phyloP scores from a whole-genome alignment of 768 basidiomycete genomes.

The Lentinula sp. region DNA sequence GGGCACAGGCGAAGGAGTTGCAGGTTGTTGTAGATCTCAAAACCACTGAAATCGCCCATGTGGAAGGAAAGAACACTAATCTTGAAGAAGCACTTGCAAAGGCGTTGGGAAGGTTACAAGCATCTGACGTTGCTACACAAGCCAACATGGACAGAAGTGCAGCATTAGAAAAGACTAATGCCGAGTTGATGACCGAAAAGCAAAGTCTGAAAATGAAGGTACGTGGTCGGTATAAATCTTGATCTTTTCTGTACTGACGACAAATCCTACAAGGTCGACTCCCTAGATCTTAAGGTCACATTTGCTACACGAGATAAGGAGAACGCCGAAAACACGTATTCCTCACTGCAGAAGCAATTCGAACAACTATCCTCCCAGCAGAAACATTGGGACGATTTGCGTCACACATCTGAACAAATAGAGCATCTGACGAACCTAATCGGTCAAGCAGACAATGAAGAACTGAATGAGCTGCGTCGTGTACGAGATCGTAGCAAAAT shows the following conservation, averaged over 20 bases:
- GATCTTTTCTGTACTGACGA: conserved; percentile 8
- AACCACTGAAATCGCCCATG: conserved; percentile 35
- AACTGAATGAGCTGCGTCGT: conserved; percentile 63
- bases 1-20: conserved; percentile 45
- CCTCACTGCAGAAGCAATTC: conserved; percentile 51
- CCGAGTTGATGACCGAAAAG: conserved; percentile 50
- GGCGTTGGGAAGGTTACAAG: conserved; percentile 64
- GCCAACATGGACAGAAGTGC: conserved; percentile 52
- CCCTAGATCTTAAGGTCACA: conserved; percentile 51
- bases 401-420: conserved; percentile 65
- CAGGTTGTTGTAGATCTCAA: conserved; percentile 37
- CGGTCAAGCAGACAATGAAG: conserved; percentile 61
- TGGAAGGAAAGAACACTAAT: conserved; percentile 50
- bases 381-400: conserved; percentile 74
- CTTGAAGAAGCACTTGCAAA: conserved; percentile 70
- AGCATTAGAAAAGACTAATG: conserved; percentile 57
- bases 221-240: conserved; percentile 13
- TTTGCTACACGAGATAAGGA: conserved; percentile 63
- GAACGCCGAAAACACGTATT: conserved; percentile 40
- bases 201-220: conserved; percentile 57
- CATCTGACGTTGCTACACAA: conserved; percentile 64
- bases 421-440: conserved; percentile 58
- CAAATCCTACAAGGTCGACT: conserved; percentile 40
- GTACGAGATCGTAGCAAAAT: conserved; percentile 55
- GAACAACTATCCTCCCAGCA: conserved; percentile 58